A percentile compares a stretch with the other conserved stretches of the same genome.
Evolutionary conservation across 192 early-diverging fungal genomes (phyloP).

Genomic region (Mortierella claussenii): DNA sequence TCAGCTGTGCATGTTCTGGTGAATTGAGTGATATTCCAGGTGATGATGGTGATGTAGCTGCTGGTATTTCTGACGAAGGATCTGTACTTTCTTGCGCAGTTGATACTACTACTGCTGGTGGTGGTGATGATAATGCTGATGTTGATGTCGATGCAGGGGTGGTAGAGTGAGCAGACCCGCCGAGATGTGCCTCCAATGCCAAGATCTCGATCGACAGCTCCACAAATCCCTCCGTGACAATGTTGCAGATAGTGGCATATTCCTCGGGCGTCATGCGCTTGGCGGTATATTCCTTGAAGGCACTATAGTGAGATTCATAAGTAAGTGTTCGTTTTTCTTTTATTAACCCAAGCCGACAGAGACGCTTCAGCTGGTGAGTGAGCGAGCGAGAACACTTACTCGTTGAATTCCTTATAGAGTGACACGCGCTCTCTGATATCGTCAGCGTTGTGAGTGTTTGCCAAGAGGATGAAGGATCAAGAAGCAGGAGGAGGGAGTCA

Average conservation of each 20-base stretch:
- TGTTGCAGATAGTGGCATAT: constrained; percentile 44
- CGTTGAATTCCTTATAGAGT: constrained; percentile 51
- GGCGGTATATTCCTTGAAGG: constrained; percentile 42
- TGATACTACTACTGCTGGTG: background rate
- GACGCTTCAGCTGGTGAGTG: background rate
- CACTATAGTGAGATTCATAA: too few species aligned
- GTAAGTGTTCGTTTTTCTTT: too few species aligned
- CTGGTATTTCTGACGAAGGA: background rate
- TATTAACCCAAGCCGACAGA: background rate
- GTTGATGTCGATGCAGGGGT: background rate
- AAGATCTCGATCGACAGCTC: constrained; percentile 47
- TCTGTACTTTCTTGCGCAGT: background rate
- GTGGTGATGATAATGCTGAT: background rate
- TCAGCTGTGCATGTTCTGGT: constrained; percentile 47
- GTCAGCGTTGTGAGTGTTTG: too few species aligned
- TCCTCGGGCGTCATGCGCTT: constrained; percentile 47
- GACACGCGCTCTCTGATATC: constrained; percentile 41
- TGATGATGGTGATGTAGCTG: background rate
- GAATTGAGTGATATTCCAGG: constrained; percentile 20
- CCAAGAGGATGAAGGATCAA: too few species aligned
- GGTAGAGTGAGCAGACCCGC: constrained; percentile 15
- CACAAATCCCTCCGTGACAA: constrained; percentile 50
- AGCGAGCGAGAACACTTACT: constrained; percentile 18
- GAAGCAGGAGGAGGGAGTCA: too few species aligned
- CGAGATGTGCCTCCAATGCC: constrained; percentile 47